These are phyloP conservation scores for Adansonia digitata DNA, from an alignment of 345 rosid species.

Conservation along the genomic window DNA sequence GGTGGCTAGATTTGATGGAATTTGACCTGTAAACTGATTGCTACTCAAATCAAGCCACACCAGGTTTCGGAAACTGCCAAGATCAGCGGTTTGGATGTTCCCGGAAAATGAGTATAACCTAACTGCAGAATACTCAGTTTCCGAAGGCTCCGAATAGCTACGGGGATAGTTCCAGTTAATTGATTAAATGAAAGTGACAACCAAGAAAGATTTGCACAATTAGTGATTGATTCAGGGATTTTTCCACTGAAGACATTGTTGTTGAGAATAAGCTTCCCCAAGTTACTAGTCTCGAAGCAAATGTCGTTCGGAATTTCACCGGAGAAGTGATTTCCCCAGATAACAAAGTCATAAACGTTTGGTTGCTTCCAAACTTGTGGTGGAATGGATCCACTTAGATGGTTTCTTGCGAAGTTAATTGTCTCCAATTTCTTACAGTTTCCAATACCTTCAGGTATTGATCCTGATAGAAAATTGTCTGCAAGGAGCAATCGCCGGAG, in stretches of 20 bases:
- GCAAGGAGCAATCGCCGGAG: slow-evolving; percentile 59
- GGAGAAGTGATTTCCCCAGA: slow-evolving; percentile 92
- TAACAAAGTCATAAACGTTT: slow-evolving; percentile 55
- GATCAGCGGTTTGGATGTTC: slow-evolving; percentile 43
- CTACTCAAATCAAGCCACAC: slow-evolving; percentile 86
- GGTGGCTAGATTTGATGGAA: slow-evolving; percentile 57
- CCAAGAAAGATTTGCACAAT: slow-evolving; percentile 78
- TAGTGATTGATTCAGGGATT: slow-evolving; percentile 60
- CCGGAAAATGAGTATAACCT: slow-evolving; percentile 68
- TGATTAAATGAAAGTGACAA: slow-evolving; percentile 73
- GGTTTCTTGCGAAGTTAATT: slow-evolving; percentile 74
- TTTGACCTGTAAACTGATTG: slow-evolving; percentile 45
- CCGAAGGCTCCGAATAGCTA: slow-evolving; percentile 45
- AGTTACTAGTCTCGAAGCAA: slow-evolving; percentile 53
- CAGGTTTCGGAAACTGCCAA: slow-evolving; percentile 64
- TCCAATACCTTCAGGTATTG: slow-evolving; percentile 55
- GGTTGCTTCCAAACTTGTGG: slow-evolving; percentile 60
- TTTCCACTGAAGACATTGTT: slow-evolving; percentile 64
- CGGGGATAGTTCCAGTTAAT: slow-evolving; percentile 62
- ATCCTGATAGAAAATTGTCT: slow-evolving; percentile 68
- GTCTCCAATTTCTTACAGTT: slow-evolving; percentile 58
- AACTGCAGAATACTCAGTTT: slow-evolving; percentile 71
- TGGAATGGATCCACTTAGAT: slow-evolving; percentile 56
- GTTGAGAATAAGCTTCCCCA: slow-evolving; percentile 74
- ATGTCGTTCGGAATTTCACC: slow-evolving; percentile 67